Conservation (phyloP, 257 asterid genomes). For the Handroanthus guayacan region DNA sequence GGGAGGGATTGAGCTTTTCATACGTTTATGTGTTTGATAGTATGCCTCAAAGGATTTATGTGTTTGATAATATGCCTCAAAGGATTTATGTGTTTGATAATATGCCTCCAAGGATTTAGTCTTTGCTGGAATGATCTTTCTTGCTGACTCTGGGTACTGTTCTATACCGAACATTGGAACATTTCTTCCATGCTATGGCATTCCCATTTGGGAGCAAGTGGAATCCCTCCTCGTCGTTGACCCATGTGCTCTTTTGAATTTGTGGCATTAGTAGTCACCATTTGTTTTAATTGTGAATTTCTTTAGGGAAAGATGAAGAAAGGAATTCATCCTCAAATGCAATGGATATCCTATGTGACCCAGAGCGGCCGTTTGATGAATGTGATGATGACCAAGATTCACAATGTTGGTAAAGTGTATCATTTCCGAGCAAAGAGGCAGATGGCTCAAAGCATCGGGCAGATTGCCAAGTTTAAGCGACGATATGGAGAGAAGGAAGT, state of each 20-base stretch:
- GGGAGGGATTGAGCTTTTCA: neutral
- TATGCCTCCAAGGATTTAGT: constrained; percentile 29
- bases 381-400: constrained; percentile 73
- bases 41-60: neutral
- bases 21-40: neutral
- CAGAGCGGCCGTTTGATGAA: constrained; percentile 72
- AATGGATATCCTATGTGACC: constrained; percentile 84
- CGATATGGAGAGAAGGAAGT: constrained; percentile 64
- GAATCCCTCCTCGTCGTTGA: neutral
- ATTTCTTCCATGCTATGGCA: constrained; percentile 19
- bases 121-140: neutral
- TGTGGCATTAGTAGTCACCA: neutral
- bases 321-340: constrained; percentile 84
- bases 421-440: constrained; percentile 71
- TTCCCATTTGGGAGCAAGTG: neutral
- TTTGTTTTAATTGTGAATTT: constrained; percentile 32
- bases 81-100: constrained; percentile 29
- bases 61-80: neutral
- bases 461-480: constrained; percentile 74
- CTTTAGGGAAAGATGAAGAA: constrained; percentile 65
- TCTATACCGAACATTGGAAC: neutral
- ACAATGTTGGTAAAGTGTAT: constrained; percentile 73
- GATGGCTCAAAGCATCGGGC: constrained; percentile 76
- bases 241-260: neutral
- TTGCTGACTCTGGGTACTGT: neutral